These are phyloP conservation scores for Paramyrothecium roridum DNA, from an alignment of 2,329 filamentous ascomycete species.

Conservation along the genomic window DNA sequence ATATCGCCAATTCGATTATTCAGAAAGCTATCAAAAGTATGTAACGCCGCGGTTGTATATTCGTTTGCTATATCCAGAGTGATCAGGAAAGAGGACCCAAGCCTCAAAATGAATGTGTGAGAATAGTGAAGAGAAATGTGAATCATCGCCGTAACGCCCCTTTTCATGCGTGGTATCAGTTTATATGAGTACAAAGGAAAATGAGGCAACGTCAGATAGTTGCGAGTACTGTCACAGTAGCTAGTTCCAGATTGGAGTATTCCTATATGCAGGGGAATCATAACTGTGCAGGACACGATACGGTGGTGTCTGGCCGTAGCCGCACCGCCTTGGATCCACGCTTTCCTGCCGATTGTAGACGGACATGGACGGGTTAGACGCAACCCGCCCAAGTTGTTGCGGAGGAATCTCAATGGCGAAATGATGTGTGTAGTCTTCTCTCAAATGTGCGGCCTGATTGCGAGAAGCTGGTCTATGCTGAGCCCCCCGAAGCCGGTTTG, in stretches of 20 bases:
- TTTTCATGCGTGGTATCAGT: background rate
- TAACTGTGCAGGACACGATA: slow-evolving; percentile 57
- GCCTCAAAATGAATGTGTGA: background rate
- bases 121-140: background rate
- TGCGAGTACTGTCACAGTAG: background rate
- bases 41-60: background rate
- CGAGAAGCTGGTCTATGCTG: too few species aligned
- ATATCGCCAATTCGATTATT: too few species aligned
- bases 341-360: background rate
- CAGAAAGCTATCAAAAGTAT: too few species aligned
- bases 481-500: background rate
- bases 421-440: background rate
- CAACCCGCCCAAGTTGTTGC: background rate
- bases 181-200: background rate
- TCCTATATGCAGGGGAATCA: slow-evolving; percentile 54
- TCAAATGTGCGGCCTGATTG: background rate
- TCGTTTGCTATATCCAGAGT: background rate
- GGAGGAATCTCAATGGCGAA: background rate
- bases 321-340: slow-evolving; percentile 11
- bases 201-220: background rate
- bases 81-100: background rate
- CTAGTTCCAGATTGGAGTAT: slow-evolving; percentile 54
- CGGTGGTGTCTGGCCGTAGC: slow-evolving; percentile 25
- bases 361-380: slow-evolving; percentile 4
- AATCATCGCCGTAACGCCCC: background rate